A percentile compares a stretch with the other conserved stretches of the same genome.
These are phyloP conservation scores for Rhizophora mangle DNA, from an alignment of 345 rosid species.

Conservation along the genomic window DNA sequence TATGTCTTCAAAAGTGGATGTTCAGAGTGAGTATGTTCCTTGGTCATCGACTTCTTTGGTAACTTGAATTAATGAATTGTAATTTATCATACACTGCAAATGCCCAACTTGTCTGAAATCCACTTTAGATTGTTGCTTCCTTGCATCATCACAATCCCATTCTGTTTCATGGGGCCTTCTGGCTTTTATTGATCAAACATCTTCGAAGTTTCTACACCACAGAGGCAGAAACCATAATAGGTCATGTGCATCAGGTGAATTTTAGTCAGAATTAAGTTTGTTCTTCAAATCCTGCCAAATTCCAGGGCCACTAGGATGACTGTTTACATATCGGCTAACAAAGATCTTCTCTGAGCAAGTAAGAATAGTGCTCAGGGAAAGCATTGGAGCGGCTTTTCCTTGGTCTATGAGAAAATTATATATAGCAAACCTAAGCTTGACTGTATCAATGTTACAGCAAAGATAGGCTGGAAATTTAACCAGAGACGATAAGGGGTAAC, in stretches of 20 bases:
- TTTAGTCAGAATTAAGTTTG: constrained; percentile 21
- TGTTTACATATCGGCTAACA: constrained; percentile 38
- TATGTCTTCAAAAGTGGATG: no score
- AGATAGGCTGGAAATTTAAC: constrained; percentile 53
- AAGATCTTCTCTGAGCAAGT: constrained; percentile 41
- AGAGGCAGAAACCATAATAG: neutral
- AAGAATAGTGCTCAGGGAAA: constrained; percentile 47
- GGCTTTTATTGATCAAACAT: no score
- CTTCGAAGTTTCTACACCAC: neutral
- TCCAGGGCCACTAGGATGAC: constrained; percentile 57
- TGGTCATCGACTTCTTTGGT: no score
- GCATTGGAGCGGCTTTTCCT: constrained; percentile 32
- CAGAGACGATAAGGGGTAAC: constrained; percentile 52
- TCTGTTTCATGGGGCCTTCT: no score
- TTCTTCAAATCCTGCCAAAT: constrained; percentile 60
- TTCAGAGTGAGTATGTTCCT: no score
- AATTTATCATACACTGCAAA: no score
- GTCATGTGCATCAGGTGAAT: neutral
- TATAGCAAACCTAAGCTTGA: constrained; percentile 58
- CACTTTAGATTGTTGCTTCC: no score
- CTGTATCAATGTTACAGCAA: constrained; percentile 38
- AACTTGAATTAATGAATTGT: no score
- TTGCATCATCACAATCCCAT: no score
- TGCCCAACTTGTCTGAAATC: no score
- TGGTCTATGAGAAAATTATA: constrained; percentile 63